Evolutionary conservation across 208 protist genomes (phyloP), one percentile per base, ranked within the genome.

Genomic region (Angomonas deanei): DNA sequence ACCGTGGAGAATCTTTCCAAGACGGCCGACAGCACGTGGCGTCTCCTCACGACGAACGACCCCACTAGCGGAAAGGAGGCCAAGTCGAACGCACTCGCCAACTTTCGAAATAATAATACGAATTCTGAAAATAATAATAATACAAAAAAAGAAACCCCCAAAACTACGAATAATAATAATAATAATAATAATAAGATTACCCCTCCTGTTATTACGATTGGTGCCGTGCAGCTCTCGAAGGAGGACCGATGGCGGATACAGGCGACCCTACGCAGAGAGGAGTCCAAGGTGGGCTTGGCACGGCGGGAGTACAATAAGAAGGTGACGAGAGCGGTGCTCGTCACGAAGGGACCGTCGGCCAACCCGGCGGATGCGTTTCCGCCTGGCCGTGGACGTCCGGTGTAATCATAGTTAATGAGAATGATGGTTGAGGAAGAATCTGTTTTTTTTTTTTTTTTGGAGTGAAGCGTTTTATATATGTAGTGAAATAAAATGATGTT

Each of bases 271-370:
- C 88, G 86, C 15, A 80, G 83, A 15, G 88, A 95, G 70, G 88
- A 92, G 71, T 78, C 78, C 11, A 84, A 86, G 57, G 78, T 64
- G 3, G 86, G 84, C 19, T 75, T 76, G 33, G 72, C 70, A 4
- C 74, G 85, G 32, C 90, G 86, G 64, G 85, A 95, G 64, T 92
- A 92, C 82, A 92, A 92, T 73, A 92, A 91, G 62, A 89, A 91
- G 67, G 86, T 92, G n/a, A 91, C 88, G 5, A 84, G 88, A 34
- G 79, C 84, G 23, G 80, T 87, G 46, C 89, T 84, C 33, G 61
- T 77, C 3, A 90, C 85, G 15, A 92, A 88, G 54, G 88, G 88
- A 3, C 88, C 88, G 1, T 72, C 63, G 3, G 66, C 52, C 5
- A 42, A 10, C 4, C 49, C 68, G 13, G 50, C 50, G 26, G 74